Percentiles rank a stretch among this genome's conserved stretches.
These are phyloP conservation scores for Clonostachys solani DNA, from an alignment of 2,329 filamentous ascomycete genomes.

Conservation along the genomic window DNA sequence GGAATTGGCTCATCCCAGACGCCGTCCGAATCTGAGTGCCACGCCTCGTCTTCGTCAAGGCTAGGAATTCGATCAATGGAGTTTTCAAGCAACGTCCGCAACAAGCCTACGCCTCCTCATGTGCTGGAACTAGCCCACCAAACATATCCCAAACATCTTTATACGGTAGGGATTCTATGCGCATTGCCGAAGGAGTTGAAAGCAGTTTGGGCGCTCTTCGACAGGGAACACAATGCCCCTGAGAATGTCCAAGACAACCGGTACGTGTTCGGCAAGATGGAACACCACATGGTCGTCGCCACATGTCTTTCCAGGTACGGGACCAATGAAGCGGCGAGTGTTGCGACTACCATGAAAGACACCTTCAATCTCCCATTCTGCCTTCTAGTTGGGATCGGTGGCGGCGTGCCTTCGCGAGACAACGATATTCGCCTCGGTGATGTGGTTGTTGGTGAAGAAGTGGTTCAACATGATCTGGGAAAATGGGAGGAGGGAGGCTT, in stretches of 20 bases:
- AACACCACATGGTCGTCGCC: constrained; percentile 28
- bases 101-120: not conserved
- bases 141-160: not conserved
- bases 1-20: not conserved
- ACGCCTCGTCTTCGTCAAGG: not conserved
- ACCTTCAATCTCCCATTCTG: constrained; percentile 21
- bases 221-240: not conserved
- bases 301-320: constrained; percentile 11
- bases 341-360: constrained; percentile 14
- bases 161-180: not conserved
- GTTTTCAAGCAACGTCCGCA: not conserved
- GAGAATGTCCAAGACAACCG: constrained; percentile 12
- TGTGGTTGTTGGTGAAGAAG: constrained; percentile 5
- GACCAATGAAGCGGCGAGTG: constrained; percentile 8
- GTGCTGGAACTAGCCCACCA: not conserved
- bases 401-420: constrained; percentile 19
- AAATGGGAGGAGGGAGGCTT: constrained; percentile 4
- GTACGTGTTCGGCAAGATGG: constrained; percentile 23
- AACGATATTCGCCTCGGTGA: constrained; percentile 12
- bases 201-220: not conserved
- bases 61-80: too few relatives aligned
- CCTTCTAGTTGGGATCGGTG: constrained; percentile 25
- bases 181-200: not conserved
- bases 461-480: constrained; percentile 12
- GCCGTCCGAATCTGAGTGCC: not conserved